Evolutionary conservation across 345 rosid genomes (phyloP).

Genomic region (Syzygium aromaticum): DNA sequence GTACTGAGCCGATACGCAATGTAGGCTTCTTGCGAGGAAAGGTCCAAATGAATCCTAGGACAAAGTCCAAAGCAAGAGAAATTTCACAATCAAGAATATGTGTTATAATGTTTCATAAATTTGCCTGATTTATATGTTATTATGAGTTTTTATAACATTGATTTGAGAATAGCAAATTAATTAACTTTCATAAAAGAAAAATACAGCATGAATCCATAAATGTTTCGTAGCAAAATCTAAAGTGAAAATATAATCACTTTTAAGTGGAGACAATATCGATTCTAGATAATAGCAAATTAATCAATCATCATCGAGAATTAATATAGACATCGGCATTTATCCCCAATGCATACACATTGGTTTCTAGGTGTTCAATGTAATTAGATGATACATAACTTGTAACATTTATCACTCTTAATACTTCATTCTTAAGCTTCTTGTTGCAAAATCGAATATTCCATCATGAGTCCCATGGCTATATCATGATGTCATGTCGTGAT

Average conservation of each 20-base stretch:
- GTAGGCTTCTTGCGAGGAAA: background rate
- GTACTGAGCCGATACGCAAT: background rate
- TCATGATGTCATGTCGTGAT: no score
- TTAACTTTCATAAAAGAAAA: background rate
- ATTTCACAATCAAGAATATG: background rate
- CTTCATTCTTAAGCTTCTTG: background rate
- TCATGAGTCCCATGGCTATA: no score
- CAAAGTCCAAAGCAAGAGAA: background rate
- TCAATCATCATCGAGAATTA: background rate
- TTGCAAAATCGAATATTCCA: no score
- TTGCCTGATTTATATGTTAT: background rate
- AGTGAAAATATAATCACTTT: background rate
- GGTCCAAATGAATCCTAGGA: background rate
- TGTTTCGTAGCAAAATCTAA: background rate
- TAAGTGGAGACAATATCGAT: accelerated
- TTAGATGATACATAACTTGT: background rate
- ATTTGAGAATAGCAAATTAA: background rate
- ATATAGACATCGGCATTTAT: background rate
- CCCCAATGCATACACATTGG: background rate
- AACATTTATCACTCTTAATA: background rate
- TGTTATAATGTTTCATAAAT: background rate
- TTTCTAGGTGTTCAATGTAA: background rate
- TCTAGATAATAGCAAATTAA: background rate
- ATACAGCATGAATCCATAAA: background rate
- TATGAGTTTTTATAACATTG: background rate